A percentile compares a stretch with the other conserved stretches of the same genome.
phyloP scores from a whole-genome alignment of 2,329 filamentous ascomycete species.

The Colletotrichum graminicola region DNA sequence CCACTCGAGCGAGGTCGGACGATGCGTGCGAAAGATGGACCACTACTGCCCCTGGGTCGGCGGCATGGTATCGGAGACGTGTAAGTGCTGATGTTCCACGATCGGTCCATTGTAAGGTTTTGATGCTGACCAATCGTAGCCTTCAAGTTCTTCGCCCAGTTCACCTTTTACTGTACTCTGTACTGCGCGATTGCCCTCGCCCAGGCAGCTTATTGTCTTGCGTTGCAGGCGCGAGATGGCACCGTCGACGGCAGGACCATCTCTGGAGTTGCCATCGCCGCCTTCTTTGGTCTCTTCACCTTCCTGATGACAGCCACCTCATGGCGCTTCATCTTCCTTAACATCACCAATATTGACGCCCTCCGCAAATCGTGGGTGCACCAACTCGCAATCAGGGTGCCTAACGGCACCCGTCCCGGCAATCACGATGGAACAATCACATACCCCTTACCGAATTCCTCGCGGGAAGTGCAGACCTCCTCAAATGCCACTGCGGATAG shows the following conservation, averaged over 20 bases:
- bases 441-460: slow-evolving; percentile 64
- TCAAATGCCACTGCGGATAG: slow-evolving; percentile 24
- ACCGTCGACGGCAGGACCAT: slow-evolving; percentile 71
- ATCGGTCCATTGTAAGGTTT: slow-evolving; percentile 38
- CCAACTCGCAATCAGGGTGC: slow-evolving; percentile 81
- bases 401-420: slow-evolving; percentile 58
- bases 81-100: slow-evolving; percentile 54
- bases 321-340: slow-evolving; percentile 75
- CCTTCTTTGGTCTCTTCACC: slow-evolving; percentile 85
- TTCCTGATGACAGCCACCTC: slow-evolving; percentile 82
- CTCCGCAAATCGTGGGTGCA: slow-evolving; percentile 73
- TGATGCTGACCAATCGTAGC: slow-evolving; percentile 54
- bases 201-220: slow-evolving; percentile 73
- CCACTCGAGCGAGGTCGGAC: slow-evolving; percentile 84
- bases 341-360: slow-evolving; percentile 88
- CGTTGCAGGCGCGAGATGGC: slow-evolving; percentile 61
- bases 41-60: slow-evolving; percentile 98
- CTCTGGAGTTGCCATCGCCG: slow-evolving; percentile 73
- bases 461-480: slow-evolving; percentile 34
- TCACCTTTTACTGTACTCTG: slow-evolving; percentile 78
- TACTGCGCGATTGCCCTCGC: slow-evolving; percentile 76
- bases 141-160: slow-evolving; percentile 95
- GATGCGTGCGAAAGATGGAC: slow-evolving; percentile 92
- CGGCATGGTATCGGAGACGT: slow-evolving; percentile 87
- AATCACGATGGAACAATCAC: slow-evolving; percentile 65